Conservation (phyloP, 441 rosid species). For the Viola pubescens region DNA sequence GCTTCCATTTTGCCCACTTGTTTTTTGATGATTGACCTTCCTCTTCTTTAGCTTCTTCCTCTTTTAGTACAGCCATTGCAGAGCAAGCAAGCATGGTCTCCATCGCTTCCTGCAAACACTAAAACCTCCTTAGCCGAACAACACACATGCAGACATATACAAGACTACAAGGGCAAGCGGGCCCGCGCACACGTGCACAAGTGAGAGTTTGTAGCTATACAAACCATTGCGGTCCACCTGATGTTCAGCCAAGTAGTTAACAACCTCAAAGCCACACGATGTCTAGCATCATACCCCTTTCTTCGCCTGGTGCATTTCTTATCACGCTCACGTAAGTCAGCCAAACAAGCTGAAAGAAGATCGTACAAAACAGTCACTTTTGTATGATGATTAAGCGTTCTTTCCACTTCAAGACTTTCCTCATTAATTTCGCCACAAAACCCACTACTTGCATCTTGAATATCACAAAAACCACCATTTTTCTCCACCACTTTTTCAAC, state of each 20-base stretch:
- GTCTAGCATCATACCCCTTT: constrained; percentile 89
- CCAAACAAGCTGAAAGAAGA: constrained; percentile 82
- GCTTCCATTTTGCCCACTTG: constrained; percentile 81
- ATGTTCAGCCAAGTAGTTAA: constrained; percentile 76
- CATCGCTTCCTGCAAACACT: constrained; percentile 57
- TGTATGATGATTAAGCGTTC: constrained; percentile 47
- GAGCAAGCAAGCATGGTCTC: constrained; percentile 80
- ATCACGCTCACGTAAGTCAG: constrained; percentile 40
- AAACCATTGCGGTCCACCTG: constrained; percentile 76
- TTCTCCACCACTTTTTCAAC: constrained; percentile 7
- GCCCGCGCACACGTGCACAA: neutral
- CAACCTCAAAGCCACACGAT: constrained; percentile 74
- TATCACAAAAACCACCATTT: constrained; percentile 14
- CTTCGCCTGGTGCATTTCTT: constrained; percentile 41
- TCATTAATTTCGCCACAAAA: constrained; percentile 28
- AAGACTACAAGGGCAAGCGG: neutral
- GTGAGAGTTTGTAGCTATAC: constrained; percentile 13
- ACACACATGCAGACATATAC: neutral
- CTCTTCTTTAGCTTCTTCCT: constrained; percentile 44
- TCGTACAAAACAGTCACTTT: constrained; percentile 71
- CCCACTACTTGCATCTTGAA: constrained; percentile 11
- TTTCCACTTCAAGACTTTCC: constrained; percentile 52
- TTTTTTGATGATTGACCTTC: constrained; percentile 32
- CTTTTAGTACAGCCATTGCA: constrained; percentile 62
- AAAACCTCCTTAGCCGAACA: constrained; percentile 2